These are phyloP conservation scores for Cytospora leucostoma DNA, from an alignment of 2,329 filamentous ascomycete species.

Conservation along the genomic window DNA sequence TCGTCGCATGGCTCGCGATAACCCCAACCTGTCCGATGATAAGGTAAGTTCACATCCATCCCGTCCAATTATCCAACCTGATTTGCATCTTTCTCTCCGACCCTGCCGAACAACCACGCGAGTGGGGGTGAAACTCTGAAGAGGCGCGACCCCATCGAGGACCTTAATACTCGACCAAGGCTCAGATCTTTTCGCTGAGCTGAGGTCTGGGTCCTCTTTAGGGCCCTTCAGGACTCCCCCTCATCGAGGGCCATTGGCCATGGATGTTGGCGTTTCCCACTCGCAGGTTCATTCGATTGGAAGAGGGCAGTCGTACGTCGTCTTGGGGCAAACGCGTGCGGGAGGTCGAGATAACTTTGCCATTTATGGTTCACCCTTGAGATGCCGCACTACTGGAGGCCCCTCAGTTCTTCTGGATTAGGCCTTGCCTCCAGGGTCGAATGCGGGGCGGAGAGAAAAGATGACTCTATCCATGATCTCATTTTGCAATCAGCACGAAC, in stretches of 20 bases:
- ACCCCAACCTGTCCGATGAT: background rate
- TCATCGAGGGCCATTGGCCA: background rate
- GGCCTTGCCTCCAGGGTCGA: constrained; percentile 1
- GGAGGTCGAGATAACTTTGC: constrained; percentile 11
- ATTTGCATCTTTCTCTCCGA: constrained; percentile 9
- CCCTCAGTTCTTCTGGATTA: background rate
- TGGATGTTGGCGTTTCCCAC: constrained; percentile 9
- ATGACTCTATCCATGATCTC: constrained; percentile 19
- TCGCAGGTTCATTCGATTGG: constrained; percentile 14
- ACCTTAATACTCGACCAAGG: background rate
- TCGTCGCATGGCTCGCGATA: background rate
- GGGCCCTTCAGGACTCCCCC: constrained; percentile 1
- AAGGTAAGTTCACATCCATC: background rate
- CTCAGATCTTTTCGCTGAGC: constrained; percentile 13
- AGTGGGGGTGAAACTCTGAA: constrained; percentile 12
- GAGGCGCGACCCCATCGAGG: background rate
- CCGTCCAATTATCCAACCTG: constrained; percentile 3
- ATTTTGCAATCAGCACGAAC: constrained; percentile 3
- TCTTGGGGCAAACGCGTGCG: constrained; percentile 3
- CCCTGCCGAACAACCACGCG: constrained; percentile 14
- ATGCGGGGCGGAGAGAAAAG: constrained; percentile 18
- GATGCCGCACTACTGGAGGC: constrained; percentile 10
- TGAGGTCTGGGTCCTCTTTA: background rate
- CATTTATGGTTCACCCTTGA: constrained; percentile 14
- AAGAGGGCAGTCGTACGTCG: constrained; percentile 7